Evolutionary conservation across 805 yeast species (phyloP), one percentile per base, ranked within the genome.

Genomic region (Cyberlindnera americana): DNA sequence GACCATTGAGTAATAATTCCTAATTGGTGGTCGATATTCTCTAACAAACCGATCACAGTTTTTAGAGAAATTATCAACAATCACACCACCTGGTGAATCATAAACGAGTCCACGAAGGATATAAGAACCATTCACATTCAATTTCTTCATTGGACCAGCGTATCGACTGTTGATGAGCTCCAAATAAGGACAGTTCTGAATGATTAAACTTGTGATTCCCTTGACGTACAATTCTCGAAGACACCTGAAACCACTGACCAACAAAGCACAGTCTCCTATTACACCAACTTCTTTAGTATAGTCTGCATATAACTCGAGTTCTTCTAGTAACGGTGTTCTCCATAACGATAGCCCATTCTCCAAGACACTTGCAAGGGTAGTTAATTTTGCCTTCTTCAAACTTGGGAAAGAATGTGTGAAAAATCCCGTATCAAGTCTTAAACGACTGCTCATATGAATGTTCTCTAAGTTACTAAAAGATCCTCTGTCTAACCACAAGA

Each of bases 131-230:
- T 15, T 30, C 14, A 37, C 35, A 22, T 37, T 30, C 26, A 37
- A 14, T 8, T 14, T 29, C 31, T 37, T 37, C 31, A 37, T 24
- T 11, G 40, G 40, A 19, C 40, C 35, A 10, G 40, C 40, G 35
- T 37, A 37, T 15, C 40, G 34, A 25, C 35, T 29, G 31, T 37
- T 37, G 35, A 37, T 31, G n/a, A 37, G 31, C 35, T 37, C 35
- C 16, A 37, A 19, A 23, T 37, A 26, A 11, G 40, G 40, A 37
- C 40, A 37, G 17, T 37, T 37, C 31, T 37, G 34, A 14, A 37
- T 25, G 19, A 37, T 27, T 6, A 37, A 29, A 15, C 14, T 15
- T 13, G 40, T 37, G 19, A 37, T 30, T 6, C 40, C 40, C 35
- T 30, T 37, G 27, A 37, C 27, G 25, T 37, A 37, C 17, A 37